Percentiles rank a stretch among this genome's conserved stretches.
phyloP scores from a whole-genome alignment of 495 filamentous ascomycete genomes.

The Xylaria castorea region DNA sequence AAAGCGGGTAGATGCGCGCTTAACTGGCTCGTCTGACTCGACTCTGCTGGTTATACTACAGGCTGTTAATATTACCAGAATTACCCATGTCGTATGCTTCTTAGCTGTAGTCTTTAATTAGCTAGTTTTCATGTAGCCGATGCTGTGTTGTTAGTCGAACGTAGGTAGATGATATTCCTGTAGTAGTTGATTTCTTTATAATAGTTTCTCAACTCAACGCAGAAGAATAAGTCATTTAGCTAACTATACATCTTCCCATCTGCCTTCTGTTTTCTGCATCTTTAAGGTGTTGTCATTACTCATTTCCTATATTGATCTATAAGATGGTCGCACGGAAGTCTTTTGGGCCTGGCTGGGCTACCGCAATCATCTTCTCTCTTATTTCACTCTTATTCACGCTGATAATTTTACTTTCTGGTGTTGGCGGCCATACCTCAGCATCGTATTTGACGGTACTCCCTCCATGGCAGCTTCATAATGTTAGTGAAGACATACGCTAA shows the following conservation, averaged over 20 bases:
- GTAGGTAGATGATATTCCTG: not conserved
- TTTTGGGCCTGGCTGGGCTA: constrained; percentile 19
- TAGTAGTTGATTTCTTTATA: not conserved
- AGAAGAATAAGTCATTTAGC: not conserved
- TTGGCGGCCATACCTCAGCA: constrained; percentile 32
- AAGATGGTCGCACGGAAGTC: constrained; percentile 28
- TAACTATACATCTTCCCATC: constrained; percentile 5
- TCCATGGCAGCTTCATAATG: not conserved
- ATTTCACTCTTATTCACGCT: constrained; percentile 37
- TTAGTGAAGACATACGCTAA: not conserved
- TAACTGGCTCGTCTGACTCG: not conserved
- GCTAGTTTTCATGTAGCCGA: not conserved
- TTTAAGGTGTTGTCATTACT: not conserved
- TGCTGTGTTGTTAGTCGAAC: constrained; percentile 9
- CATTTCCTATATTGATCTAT: constrained; percentile 7
- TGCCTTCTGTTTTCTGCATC: not conserved
- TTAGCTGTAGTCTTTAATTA: constrained; percentile 20
- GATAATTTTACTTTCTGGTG: constrained; percentile 41
- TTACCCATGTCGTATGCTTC: not conserved
- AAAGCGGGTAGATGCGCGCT: not conserved
- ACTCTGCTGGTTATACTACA: not conserved
- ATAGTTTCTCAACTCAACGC: not conserved
- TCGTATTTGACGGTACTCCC: constrained; percentile 43
- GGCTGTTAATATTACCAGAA: not conserved
- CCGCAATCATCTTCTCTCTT: constrained; percentile 37